A percentile compares a stretch with the other conserved stretches of the same genome.
These are phyloP conservation scores for Rhynchospora pubera DNA, from an alignment of 176 grass and related monocot species.

Conservation along the genomic window DNA sequence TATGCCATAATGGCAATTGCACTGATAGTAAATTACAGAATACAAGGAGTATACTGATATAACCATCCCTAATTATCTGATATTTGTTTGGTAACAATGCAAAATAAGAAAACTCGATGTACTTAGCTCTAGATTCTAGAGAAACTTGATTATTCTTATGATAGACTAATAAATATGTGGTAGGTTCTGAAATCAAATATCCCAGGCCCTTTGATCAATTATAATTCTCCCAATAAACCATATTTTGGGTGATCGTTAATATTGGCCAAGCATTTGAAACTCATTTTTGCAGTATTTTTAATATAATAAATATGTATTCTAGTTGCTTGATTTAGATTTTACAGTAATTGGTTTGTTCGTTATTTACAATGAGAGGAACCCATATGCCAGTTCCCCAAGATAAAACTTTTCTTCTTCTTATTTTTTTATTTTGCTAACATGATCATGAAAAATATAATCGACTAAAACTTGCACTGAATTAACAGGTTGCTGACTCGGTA, in stretches of 20 bases:
- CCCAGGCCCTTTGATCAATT: background rate
- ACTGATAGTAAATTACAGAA: background rate
- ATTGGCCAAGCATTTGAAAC: background rate
- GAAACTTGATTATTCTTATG: background rate
- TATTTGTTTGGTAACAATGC: background rate
- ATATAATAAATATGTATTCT: background rate
- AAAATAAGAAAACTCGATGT: background rate
- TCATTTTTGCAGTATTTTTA: background rate
- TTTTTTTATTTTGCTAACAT: background rate
- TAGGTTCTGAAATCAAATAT: background rate
- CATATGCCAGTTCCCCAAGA: background rate
- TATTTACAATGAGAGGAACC: background rate
- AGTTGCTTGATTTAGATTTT: background rate
- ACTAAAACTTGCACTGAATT: background rate
- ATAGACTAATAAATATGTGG: background rate
- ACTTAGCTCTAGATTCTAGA: background rate
- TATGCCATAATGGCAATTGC: background rate
- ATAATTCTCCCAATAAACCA: background rate
- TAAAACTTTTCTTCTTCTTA: background rate
- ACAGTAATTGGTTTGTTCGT: background rate
- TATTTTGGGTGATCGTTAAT: background rate
- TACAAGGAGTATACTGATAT: background rate
- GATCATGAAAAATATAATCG: background rate
- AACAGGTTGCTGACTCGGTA: slow-evolving; percentile 28
- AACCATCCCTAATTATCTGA: background rate